These are phyloP conservation scores for Drosera capensis DNA, from an alignment of 148 eudicot species.

Conservation along the genomic window DNA sequence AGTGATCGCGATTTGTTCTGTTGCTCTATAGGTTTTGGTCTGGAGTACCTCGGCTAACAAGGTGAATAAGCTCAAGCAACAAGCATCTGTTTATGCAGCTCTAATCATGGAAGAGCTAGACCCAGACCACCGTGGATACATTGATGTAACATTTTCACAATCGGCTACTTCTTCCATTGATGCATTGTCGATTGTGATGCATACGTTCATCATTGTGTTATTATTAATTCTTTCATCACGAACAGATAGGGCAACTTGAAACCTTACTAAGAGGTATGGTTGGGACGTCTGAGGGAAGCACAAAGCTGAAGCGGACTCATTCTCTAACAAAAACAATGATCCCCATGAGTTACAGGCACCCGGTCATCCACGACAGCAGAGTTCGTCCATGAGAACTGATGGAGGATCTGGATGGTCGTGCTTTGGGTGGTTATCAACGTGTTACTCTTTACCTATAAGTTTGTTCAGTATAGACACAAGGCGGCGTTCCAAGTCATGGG, in stretches of 20 bases:
- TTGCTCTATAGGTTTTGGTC: slow-evolving; percentile 26
- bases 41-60: slow-evolving; percentile 93
- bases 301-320: slow-evolving; percentile 24
- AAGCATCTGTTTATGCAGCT: slow-evolving; percentile 70
- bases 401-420: slow-evolving; percentile 40
- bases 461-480: slow-evolving; percentile 16
- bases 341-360: slow-evolving; percentile 41
- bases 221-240: slow-evolving; percentile 16
- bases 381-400: slow-evolving; percentile 63
- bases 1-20: not conserved
- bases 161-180: too few relatives aligned
- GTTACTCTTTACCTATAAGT: slow-evolving; percentile 50
- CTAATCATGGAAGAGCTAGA: slow-evolving; percentile 97
- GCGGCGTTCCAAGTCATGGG: slow-evolving; percentile 51
- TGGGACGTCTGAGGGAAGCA: slow-evolving; percentile 29
- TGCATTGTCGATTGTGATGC: slow-evolving; percentile 37
- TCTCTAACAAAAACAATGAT: slow-evolving; percentile 75
- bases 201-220: slow-evolving; percentile 28
- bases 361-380: slow-evolving; percentile 35
- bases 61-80: slow-evolving; percentile 62
- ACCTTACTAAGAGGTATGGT: slow-evolving; percentile 64
- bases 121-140: slow-evolving; percentile 72
- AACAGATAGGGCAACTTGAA: slow-evolving; percentile 96
- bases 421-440: slow-evolving; percentile 44
- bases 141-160: slow-evolving; percentile 86